Evolutionary conservation across 2,329 filamentous ascomycete species (phyloP).

Genomic region (Ophiostoma triangulosporum): DNA sequence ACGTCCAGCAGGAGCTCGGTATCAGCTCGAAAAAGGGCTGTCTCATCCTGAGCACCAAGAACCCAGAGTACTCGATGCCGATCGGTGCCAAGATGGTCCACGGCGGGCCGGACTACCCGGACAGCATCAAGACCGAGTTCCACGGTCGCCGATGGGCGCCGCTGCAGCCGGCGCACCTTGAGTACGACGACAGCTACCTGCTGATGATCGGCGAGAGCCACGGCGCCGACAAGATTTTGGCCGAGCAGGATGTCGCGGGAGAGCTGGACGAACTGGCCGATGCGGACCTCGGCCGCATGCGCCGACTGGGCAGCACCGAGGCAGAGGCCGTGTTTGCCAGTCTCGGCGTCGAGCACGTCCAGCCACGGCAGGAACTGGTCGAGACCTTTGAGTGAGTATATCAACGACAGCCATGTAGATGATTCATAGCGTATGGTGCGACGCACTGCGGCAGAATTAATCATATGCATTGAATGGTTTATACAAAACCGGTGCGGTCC

Average conservation of each 20-base stretch:
- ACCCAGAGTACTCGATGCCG: not conserved
- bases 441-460: too few relatives aligned
- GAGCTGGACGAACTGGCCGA: slow-evolving; percentile 63
- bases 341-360: slow-evolving; percentile 23
- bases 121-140: slow-evolving; percentile 36
- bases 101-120: slow-evolving; percentile 49
- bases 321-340: slow-evolving; percentile 33
- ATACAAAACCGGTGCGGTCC: not conserved
- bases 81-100: slow-evolving; percentile 38
- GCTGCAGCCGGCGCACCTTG: slow-evolving; percentile 56
- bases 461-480: not conserved
- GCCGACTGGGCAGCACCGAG: slow-evolving; percentile 32
- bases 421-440: too few relatives aligned
- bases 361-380: slow-evolving; percentile 1
- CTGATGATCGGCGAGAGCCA: slow-evolving; percentile 62
- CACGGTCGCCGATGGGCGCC: slow-evolving; percentile 59
- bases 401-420: not conserved
- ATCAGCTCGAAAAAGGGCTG: slow-evolving; percentile 51
- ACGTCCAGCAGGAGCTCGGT: slow-evolving; percentile 64
- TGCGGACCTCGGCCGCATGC: slow-evolving; percentile 57
- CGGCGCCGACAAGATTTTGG: slow-evolving; percentile 47
- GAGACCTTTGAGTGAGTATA: slow-evolving; percentile 1
- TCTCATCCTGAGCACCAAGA: slow-evolving; percentile 43
- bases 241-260: slow-evolving; percentile 19
- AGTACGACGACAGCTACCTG: slow-evolving; percentile 64